Evolutionary conservation across 2,329 filamentous ascomycete species (phyloP), one percentile per base, ranked within the genome.

Genomic region (Alternaria conjuncta): DNA sequence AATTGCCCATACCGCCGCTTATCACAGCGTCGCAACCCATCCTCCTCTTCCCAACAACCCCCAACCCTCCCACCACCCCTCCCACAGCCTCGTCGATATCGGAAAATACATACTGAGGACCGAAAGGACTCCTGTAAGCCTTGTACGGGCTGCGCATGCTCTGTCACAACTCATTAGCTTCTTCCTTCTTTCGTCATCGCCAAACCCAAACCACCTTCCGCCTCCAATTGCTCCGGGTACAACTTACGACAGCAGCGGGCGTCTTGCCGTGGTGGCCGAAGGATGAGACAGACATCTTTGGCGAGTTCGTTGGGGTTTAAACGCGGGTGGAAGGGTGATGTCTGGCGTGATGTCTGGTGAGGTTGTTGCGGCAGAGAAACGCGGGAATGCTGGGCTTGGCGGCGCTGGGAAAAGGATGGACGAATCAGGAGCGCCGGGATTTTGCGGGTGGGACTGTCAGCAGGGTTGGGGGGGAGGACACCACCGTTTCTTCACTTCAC

Each of bases 71-170:
- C 5, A 32, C 53, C 41, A 10, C 57, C 12, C 20, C 20, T 46
- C 10, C 3, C 18, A 28, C 53, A n/a, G 47, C 54, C 60, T 36
- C 13, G 13, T 26, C 51, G 53, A 65, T 49, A 46, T 66, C 56
- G 26, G 41, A 10, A 51, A 66, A 55, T 70, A 80, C 80, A 78
- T 83, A 89, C 87, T 86, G 84, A 65, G 87, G 87, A 59, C 85
- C 87, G 75, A 85, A 88, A 60, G 84, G 84, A 76, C 85, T 87
- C 79, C 82, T 79, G 79, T 86, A 88, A 65, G 84, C 82, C 75
- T 83, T 79, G 78, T 84, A 84, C 32, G 73, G 72, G 58, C 75
- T 76, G 21, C 81, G 75, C 65, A 70, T 67, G 67, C 70, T 72
- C 75, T 77, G 20, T 28, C 7, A n/a, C 46, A 32, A n/a, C 7